Evolutionary conservation across 495 filamentous ascomycete genomes (phyloP), one percentile per base, ranked within the genome.

Genomic region (Penicillium bialowiezense): DNA sequence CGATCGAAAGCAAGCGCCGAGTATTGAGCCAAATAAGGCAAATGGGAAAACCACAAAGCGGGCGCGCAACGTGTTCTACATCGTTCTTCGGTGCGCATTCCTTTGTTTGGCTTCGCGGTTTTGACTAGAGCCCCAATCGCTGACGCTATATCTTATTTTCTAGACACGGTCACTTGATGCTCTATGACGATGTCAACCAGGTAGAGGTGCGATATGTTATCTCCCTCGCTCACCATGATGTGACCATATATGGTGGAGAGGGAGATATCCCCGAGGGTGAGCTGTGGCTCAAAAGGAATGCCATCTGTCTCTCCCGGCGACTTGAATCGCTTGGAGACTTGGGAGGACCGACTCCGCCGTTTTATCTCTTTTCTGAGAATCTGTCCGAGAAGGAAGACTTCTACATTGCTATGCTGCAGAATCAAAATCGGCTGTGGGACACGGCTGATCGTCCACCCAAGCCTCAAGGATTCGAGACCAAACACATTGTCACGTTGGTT

Each of bases 341-440:
- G 1, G 78, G 84, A 32, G 70, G 76, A 12, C 73, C 77, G 26
- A 74, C 79, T 7, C 90, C 85, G 48, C 92, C 95, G 1, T 97
- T 96, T 67, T 97, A 82, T 62, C 70, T 98, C 1, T 98, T 97
- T 66, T 95, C 90, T 0, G 89, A 96, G 41, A 95, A 95, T 52
- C 85, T 88, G 58, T 95, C 90, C 0, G 88, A 92, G 17, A 97
- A 98, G 68, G 93, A 98, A 63, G 93, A 98, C 55, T 97, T 98
- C 72, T 98, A 98, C 65, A 89, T 95, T 64, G 88, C 91, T 15
- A 76, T 98, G 54, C 76, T 98, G 13, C 81, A 87, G 50, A 93
- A 91, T 51, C 89, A 95, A 60, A 83, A 89, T 40, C 84, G 82
- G 56, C 74, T 77, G 17, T 71, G 79, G 44, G 68, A 80, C 34